phyloP scores from a whole-genome alignment of 2,329 filamentous ascomycete species.

The Ophiostoma triangulosporum region DNA sequence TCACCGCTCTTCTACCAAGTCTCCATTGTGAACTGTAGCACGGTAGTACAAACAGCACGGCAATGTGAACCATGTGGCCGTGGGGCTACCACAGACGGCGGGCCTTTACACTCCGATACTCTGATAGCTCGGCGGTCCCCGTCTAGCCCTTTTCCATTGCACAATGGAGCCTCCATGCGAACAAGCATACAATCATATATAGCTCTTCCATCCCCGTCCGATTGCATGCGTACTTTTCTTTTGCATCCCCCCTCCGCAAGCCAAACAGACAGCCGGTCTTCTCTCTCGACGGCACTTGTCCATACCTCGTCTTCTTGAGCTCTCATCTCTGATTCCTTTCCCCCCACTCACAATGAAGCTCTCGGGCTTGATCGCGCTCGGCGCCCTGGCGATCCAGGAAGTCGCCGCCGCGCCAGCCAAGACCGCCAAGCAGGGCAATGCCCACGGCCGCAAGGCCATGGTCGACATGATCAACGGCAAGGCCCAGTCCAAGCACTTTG shows the following conservation, averaged over 20 bases:
- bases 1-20: no score
- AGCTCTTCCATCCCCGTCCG: not conserved
- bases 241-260: not conserved
- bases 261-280: not conserved
- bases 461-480: constrained; percentile 16
- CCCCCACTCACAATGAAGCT: not conserved
- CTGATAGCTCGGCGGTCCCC: not conserved
- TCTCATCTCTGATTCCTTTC: not conserved
- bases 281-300: not conserved
- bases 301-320: not conserved
- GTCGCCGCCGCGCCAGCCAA: constrained; percentile 17
- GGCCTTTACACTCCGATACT: not conserved
- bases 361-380: constrained; percentile 7
- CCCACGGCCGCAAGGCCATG: constrained; percentile 16
- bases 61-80: not conserved
- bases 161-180: not conserved
- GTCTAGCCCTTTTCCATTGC: not conserved
- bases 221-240: not conserved
- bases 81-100: not conserved
- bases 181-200: not conserved
- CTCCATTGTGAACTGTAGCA: no score
- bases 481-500: constrained; percentile 3
- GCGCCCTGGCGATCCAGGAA: constrained; percentile 13
- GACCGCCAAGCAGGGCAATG: constrained; percentile 16
- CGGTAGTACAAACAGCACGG: no score